Conservation (phyloP, 2,329 filamentous ascomycete genomes). For the Fusarium haematococcum region DNA sequence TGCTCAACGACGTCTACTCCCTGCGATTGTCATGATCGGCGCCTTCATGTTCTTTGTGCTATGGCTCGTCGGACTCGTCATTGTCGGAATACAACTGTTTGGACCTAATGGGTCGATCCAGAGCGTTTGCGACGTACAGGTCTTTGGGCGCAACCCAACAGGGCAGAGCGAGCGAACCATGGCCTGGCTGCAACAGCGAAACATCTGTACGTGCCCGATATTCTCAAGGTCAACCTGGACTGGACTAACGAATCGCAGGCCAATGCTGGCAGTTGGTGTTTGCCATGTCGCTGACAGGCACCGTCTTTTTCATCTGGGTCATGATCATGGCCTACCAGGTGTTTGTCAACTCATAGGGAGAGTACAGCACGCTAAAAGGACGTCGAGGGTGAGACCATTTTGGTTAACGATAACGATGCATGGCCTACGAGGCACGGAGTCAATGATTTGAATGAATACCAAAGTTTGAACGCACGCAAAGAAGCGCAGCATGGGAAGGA, state of each 20-base stretch:
- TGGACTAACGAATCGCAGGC: constrained; percentile 53
- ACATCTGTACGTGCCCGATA: constrained; percentile 65
- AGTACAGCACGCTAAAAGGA: background rate
- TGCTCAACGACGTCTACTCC: constrained; percentile 69
- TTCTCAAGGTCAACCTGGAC: fast-evolving
- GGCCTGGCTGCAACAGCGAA: constrained; percentile 73
- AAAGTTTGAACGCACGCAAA: background rate
- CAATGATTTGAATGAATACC: constrained; percentile 20
- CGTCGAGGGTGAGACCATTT: background rate
- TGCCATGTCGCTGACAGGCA: constrained; percentile 70
- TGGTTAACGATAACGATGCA: constrained; percentile 36
- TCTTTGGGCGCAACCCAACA: constrained; percentile 62
- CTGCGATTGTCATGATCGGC: constrained; percentile 72
- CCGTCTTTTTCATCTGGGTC: constrained; percentile 73
- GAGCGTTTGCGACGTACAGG: constrained; percentile 68
- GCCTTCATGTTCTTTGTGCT: constrained; percentile 74
- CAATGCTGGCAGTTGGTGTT: constrained; percentile 75
- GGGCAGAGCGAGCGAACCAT: constrained; percentile 67
- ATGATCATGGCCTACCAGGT: constrained; percentile 77
- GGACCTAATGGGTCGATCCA: constrained; percentile 70
- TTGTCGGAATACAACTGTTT: constrained; percentile 72
- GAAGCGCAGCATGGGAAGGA: constrained; percentile 13
- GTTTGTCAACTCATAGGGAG: constrained; percentile 59
- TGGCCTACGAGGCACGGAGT: constrained; percentile 35
- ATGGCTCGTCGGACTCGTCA: constrained; percentile 75